Base-by-base conservation (phyloP, 768 basidiomycete species). In the Pleurotus djamor region DNA sequence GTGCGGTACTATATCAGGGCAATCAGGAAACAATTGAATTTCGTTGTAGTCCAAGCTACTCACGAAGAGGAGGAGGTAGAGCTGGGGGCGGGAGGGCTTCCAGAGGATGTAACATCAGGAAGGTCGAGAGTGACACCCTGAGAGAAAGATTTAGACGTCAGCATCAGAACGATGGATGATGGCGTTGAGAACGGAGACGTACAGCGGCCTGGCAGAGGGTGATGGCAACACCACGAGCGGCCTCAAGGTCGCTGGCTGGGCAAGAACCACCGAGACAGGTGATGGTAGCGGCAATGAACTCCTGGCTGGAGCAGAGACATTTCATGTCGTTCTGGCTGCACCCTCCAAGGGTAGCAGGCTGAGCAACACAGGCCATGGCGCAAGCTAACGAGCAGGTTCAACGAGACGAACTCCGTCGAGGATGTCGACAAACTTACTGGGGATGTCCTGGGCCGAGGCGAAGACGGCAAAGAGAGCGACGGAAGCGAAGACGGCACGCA, bases 401-500 rank as follows among this genome's bases (percentile, higher is more conserved):
- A 37, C 36, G 16, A n/a, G 28, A 21, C 32, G 32, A 45, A 17
- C 28, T 38, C n/a, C 21, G 21, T 43, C 21, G 37, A 32, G 37
- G 32, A 32, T 28, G 37, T 4, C n/a, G 32, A 48, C 21, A 28
- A 28, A 28, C 72, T 38, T 66, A 80, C 79, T 41, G 45, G 79
- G 76, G 57, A 74, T 65, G 36, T 49, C 49, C 64, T 79, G 79
- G 50, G 80, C 75, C 50, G 73, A 70, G 56, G 69, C 73, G 48
- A 76, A 72, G 64, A 77, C 71, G 63, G 74, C 67, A 60, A 75
- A 68, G 68, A 80, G 68, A 67, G 75, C 63, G 62, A 76, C 59
- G 59, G 77, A 58, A 60, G 73, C 68, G 63, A 77, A 44, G 60
- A 79, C 70, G 76, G 82, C 81, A 69, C 80, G 85, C 87, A 89